Conservation (phyloP, 306 rosid species). For the Trifolium dubium region DNA sequence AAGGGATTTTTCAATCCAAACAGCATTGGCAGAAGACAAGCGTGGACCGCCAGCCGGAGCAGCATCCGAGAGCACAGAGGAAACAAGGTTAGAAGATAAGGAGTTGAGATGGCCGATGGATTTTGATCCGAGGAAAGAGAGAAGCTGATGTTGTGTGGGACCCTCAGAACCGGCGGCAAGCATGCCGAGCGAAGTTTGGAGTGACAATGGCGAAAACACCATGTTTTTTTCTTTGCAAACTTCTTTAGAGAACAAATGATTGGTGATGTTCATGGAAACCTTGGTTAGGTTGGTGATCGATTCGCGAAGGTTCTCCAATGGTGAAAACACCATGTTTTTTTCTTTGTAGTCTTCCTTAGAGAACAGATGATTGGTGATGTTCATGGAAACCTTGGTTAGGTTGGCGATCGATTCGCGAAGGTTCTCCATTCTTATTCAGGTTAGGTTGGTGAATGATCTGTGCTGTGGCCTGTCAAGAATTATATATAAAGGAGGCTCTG, state of each 20-base stretch:
- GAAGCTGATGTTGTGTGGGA: background rate
- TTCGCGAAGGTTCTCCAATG: too few species aligned
- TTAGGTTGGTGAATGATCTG: too few species aligned
- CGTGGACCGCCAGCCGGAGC: conserved; percentile 69
- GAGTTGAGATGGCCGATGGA: background rate
- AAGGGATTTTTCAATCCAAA: background rate
- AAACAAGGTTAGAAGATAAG: conserved; percentile 60
- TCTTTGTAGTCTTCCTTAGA: conserved; percentile 49
- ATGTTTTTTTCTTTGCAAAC: conserved; percentile 55
- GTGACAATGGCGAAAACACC: conserved; percentile 75
- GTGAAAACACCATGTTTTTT: conserved; percentile 67
- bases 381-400: conserved; percentile 46
- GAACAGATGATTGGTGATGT: conserved; percentile 35
- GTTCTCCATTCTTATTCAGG: too few species aligned
- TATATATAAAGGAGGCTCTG: too few species aligned
- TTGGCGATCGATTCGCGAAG: conserved; percentile 48
- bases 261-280: background rate
- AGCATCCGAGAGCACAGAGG: conserved; percentile 63
- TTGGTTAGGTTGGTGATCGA: conserved; percentile 57
- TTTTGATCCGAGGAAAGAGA: background rate
- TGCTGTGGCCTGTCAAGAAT: too few species aligned
- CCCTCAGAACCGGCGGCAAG: background rate
- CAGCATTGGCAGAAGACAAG: background rate
- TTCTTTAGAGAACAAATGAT: conserved; percentile 42
- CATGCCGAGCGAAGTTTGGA: conserved; percentile 71